Evolutionary conservation across 2,329 filamentous ascomycete species (phyloP), one percentile per base, ranked within the genome.

Genomic region (Beauveria medogensis): DNA sequence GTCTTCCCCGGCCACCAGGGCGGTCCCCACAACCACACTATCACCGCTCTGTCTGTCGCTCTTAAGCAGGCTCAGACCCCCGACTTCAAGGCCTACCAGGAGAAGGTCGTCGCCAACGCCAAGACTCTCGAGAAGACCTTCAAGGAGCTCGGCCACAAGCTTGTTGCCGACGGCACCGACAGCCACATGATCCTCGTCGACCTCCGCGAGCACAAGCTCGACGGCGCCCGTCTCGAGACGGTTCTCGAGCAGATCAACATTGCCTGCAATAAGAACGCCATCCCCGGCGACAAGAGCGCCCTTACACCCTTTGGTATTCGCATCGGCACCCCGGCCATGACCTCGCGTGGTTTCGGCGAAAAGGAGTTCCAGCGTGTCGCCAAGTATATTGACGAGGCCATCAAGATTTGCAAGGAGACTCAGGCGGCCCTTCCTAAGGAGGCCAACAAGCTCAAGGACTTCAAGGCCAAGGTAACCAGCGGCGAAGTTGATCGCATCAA

Each of bases 361-460:
- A 85, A 90, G 64, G 92, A 97, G 78, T 99, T 99, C 76, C 88
- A 91, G 79, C 86, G 89, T 68, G 92, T 99, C 65, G 92, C 88
- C 66, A 75, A 79, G 67, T 97, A 96, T 82, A 96, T 97, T 69
- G 91, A 96, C 75, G 82, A 87, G 71, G 84, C 86, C 75, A 90
- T 97, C 82, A 90, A 90, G 80, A 83, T 97, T 72, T 90, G 88
- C 83, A 91, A 92, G 84, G 87, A 92, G 72, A 82, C 96, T 69
- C 94, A 97, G 82, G 81, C 74, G 63, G 80, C 82, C 65, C 85
- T 97, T 26, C 93, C 94, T 75, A 97, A 97, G 86, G 90, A 94
- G 77, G 91, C 91, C 71, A 99, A 97, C 87, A 97, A 95, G 87
- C 90, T 96, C 76, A 97, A 97, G 87, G 94, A 99, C 82, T 97